Conservation (phyloP, 2,329 filamentous ascomycete species). For the Botryosphaeria dothidea region DNA sequence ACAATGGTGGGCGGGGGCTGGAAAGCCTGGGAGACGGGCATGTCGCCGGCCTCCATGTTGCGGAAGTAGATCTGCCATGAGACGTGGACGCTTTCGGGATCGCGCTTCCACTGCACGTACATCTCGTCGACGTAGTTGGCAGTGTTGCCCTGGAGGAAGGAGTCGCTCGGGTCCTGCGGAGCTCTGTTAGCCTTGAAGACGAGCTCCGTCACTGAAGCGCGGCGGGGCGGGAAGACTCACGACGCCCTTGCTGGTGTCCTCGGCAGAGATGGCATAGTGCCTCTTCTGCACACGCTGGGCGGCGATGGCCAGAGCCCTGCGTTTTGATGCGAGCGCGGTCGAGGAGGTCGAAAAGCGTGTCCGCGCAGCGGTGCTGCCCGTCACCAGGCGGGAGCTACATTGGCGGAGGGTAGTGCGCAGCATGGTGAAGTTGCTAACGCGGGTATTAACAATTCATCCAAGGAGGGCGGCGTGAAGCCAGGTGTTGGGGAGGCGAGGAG, state of each 20-base stretch:
- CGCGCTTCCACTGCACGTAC: constrained; percentile 96
- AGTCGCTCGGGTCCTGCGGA: constrained; percentile 79
- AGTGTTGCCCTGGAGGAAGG: constrained; percentile 93
- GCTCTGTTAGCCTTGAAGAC: constrained; percentile 28
- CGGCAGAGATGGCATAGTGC: constrained; percentile 60
- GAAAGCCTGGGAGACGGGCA: constrained; percentile 97
- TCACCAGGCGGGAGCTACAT: constrained; percentile 65
- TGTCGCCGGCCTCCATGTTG: constrained; percentile 98
- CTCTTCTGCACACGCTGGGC: constrained; percentile 50
- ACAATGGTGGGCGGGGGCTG: constrained; percentile 92
- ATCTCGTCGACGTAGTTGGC: constrained; percentile 99
- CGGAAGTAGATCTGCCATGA: constrained; percentile 99
- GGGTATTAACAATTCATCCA: constrained; percentile 20
- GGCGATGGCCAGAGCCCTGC: constrained; percentile 47
- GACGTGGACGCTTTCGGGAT: constrained; percentile 90
- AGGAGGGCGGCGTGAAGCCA: constrained; percentile 3
- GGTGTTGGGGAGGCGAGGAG: constrained; percentile 2
- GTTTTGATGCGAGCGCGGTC: constrained; percentile 49
- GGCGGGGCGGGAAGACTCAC: constrained; percentile 45
- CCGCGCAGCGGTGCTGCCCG: constrained; percentile 49
- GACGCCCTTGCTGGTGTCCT: constrained; percentile 62
- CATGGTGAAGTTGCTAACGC: constrained; percentile 56
- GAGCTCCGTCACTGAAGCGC: background rate
- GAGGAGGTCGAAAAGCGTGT: constrained; percentile 46
- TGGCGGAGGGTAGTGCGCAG: constrained; percentile 68